Evolutionary conservation across 805 yeast species (phyloP), one percentile per base, ranked within the genome.

Genomic region (Pichia manshurica): DNA sequence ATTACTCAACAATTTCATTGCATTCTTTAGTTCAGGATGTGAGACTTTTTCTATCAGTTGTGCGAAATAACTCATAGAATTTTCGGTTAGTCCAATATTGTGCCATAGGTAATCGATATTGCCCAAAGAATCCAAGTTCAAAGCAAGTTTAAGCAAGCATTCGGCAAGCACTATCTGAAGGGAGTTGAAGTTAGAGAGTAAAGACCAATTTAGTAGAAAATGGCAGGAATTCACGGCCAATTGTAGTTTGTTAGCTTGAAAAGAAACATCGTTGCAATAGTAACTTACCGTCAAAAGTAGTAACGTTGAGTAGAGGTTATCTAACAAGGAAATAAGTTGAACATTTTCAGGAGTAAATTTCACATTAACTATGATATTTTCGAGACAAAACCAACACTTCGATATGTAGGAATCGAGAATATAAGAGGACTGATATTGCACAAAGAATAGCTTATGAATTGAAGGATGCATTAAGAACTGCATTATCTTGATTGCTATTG

Each of bases 321-420:
- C 69, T 28, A 64, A 53, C 12, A 53, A 45, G 9, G 53, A 51
- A 15, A 48, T 39, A n/a, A 36, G 25, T 12, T 44, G 31, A 7
- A 35, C 16, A 4, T 46, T 46, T n/a, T 52, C 46, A n/a, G 57
- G 45, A 23, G 48, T 54, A 16, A 59, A 54, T 9, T 53, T 47
- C 2, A 54, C 42, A 46, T 65, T 65, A 12, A 61, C 50, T 1
- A 58, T 61, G 3, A 57, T 53, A 40, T 64, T 63, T 34, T 63
- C 63, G 42, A 65, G 42, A 38, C 68, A 65, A 46, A 65, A 61
- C 69, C 69, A 65, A 2, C 58, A 46, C 43, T 65, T 54, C 17
- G 56, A 51, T 2, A 63, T 54, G 13, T 55, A 47, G 25, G 57
- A 58, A 33, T 66, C 65, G 2, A 64, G 20, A 10, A 51, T 42